phyloP scores from a whole-genome alignment of 2,329 filamentous ascomycete species.

The Tricladium varicosporioides region DNA sequence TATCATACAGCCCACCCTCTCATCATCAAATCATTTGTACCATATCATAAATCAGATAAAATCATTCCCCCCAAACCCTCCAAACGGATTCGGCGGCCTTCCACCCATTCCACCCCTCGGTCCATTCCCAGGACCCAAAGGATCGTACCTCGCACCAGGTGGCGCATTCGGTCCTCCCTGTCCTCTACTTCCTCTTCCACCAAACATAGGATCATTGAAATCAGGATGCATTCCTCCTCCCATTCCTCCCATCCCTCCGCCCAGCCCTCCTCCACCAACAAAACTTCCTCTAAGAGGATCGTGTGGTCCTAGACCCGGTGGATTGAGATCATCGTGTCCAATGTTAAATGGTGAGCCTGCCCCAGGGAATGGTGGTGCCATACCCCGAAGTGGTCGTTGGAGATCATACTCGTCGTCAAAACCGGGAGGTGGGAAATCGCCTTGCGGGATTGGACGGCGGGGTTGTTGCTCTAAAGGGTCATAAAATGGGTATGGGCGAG shows the following conservation, averaged over 20 bases:
- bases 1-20: background rate
- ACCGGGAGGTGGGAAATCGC: conserved; percentile 78
- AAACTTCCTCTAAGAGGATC: conserved; percentile 74
- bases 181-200: conserved; percentile 51
- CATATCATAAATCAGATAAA: conserved; percentile 45
- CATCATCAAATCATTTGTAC: too few species aligned
- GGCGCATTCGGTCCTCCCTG: conserved; percentile 66
- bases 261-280: conserved; percentile 52
- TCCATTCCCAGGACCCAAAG: conserved; percentile 67
- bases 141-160: conserved; percentile 89
- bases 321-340: conserved; percentile 85
- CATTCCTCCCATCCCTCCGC: conserved; percentile 54
- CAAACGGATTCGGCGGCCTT: conserved; percentile 54
- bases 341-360: conserved; percentile 62
- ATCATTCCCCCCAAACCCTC: conserved; percentile 54
- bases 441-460: conserved; percentile 62
- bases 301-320: conserved; percentile 78
- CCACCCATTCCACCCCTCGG: conserved; percentile 47
- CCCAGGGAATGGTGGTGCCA: conserved; percentile 34
- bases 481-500: conserved; percentile 64
- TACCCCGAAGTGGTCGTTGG: conserved; percentile 60
- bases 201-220: conserved; percentile 86
- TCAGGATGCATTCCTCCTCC: conserved; percentile 92
- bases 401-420: conserved; percentile 95
- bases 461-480: conserved; percentile 64